Base-by-base conservation (phyloP, 2,329 filamentous ascomycete species). In the Penicillium decumbens region DNA sequence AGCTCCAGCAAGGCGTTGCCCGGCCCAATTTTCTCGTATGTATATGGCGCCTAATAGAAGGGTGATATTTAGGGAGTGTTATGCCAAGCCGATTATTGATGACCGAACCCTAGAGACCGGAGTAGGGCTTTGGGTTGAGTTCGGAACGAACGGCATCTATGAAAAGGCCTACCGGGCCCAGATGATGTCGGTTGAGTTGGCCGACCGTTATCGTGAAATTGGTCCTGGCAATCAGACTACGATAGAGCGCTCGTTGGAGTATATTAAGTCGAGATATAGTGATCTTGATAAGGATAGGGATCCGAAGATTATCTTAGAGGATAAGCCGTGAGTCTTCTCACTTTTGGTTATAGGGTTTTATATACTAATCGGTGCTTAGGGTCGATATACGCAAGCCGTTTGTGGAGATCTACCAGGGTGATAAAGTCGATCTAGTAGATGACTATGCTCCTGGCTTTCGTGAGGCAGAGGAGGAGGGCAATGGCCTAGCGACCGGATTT, bases 1-100 rank as follows among this genome's bases (percentile, higher is more conserved):
- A 54, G 9, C 25, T 49, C 39, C 40, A 43, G 18, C 49, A 51
- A 51, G 51, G 49, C 28, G 51, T 54, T 35, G 51, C 45, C 18
- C 45, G 51, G 24, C 49, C 51, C 35, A 20, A 54, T 32, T 54
- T 51, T n/a, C 49, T 54, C 1, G 51, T 49, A 54, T 54, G 49
- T 30, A 54, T 6, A 54, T 54, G 49, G 40, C 49, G 39, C 39
- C 47, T 1, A 45, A 54, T 51, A 49, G 51, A 51, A 54, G 43
- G 3, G 39, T 54, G 9, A 29, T 54, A 18, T 54, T 51, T 30
- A 35, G n/a, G 15, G 32, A 35, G 2, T 35, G 32, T 4, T 15
- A 35, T 15, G 5, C 32, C n/a, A 35, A 35, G 15, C 32, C 18
- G n/a, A 35, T 35, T 35, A 35, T 18, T 18, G 32, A 35, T 18